Conservation (phyloP, 2,329 filamentous ascomycete genomes). For the Alternaria postmessia region DNA sequence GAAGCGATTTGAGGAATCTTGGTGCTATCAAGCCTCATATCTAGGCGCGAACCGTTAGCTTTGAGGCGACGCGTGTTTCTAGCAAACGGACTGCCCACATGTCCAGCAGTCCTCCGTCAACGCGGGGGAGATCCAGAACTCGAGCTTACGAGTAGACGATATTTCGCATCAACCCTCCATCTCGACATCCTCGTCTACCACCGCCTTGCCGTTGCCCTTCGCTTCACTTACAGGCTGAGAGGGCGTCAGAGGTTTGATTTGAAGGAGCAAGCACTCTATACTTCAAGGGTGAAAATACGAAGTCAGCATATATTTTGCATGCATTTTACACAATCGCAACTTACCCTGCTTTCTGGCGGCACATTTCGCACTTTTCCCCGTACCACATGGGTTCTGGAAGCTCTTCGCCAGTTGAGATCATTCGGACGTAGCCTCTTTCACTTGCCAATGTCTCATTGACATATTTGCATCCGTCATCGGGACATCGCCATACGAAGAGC, state of each 20-base stretch:
- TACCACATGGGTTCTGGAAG: conserved; percentile 2
- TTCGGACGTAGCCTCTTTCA: not conserved
- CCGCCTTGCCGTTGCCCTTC: not conserved
- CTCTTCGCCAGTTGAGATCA: not conserved
- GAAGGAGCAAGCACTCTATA: not conserved
- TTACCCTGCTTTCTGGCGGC: not conserved
- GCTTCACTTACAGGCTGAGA: not conserved
- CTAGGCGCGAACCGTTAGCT: not conserved
- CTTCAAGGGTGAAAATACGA: not conserved
- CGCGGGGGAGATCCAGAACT: not conserved
- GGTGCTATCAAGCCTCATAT: not conserved
- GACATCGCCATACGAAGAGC: not conserved
- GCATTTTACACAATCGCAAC: not conserved
- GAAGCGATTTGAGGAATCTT: not conserved
- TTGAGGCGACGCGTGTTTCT: not conserved
- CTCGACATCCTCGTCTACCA: not conserved
- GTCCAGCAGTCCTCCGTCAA: not conserved
- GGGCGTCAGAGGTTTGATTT: not conserved
- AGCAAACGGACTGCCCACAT: not conserved
- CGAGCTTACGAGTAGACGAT: not conserved
- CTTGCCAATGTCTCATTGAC: conserved; percentile 1
- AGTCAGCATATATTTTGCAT: not conserved
- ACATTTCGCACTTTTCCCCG: not conserved
- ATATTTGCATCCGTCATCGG: not conserved
- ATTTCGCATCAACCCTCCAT: not conserved